phyloP scores from a whole-genome alignment of 164 flowering plant genomes.

The Nymphaea thermarum region DNA sequence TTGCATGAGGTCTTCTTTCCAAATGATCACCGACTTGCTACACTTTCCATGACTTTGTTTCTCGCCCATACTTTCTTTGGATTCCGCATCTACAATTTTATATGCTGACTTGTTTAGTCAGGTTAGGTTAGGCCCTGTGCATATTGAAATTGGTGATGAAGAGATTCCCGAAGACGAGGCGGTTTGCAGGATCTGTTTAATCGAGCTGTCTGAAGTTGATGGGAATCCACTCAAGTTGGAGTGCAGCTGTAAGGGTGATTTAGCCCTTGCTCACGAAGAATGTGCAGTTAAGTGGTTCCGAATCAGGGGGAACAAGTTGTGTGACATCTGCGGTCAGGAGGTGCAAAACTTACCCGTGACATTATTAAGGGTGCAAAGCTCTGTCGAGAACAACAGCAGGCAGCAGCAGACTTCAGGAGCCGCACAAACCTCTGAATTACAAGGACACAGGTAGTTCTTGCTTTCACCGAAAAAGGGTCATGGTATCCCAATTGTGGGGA shows the following conservation, averaged over 20 bases:
- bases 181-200: slow-evolving; percentile 71
- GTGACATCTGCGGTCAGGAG: slow-evolving; percentile 74
- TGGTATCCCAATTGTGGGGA: no score
- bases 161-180: slow-evolving; percentile 87
- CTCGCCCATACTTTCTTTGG: no score
- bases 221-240: slow-evolving; percentile 60
- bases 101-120: no score
- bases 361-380: slow-evolving; percentile 36
- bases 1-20: no score
- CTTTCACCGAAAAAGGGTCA: neutral
- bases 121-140: no score
- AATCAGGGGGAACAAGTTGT: slow-evolving; percentile 71
- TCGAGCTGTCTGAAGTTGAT: slow-evolving; percentile 71
- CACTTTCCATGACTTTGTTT: no score
- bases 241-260: slow-evolving; percentile 86
- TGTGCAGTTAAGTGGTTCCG: slow-evolving; percentile 90
- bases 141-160: slow-evolving; percentile 34
- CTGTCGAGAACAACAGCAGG: slow-evolving; percentile 26
- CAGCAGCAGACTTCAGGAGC: neutral
- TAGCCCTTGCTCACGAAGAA: slow-evolving; percentile 75
- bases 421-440: no score
- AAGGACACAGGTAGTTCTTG: neutral
- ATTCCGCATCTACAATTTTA: no score
- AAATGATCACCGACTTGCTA: no score
- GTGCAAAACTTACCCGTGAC: slow-evolving; percentile 71